Evolutionary conservation across 345 rosid genomes (phyloP), one percentile per base, ranked within the genome.

Genomic region (Aquilaria sinensis): DNA sequence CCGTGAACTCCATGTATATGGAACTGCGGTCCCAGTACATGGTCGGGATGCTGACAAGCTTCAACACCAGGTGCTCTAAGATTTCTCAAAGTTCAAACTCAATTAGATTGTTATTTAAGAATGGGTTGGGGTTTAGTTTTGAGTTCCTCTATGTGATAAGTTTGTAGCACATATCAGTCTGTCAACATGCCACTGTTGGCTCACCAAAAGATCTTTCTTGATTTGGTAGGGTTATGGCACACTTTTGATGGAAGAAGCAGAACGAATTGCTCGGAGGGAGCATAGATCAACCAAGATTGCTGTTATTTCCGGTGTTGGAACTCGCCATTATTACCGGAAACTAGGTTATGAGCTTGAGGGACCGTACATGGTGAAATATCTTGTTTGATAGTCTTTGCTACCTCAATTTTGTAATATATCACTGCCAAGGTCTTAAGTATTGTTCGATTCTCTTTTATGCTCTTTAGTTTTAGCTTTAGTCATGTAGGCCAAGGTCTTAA

Each of bases 1-100:
- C 51, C 97, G 99, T 16, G 99, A 95, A 76, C 99, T 95, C 77
- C 99, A 95, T 68, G 96, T 95, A n/a, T 95, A 91, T 69, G 99
- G 99, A 74, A 91, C 99, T 61, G 97, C 99, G 58, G 99, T 95
- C 68, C 99, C 99, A 31, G 97, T 95, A 68, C 99, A 95, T 65
- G 97, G 96, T 56, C 86, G 99, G 48, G 96, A 95, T 3, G 84
- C 93, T 55, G 97, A 91, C 71, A 95, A 95, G 75, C 78, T 91
- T 78, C 99, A 95, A 72, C 99, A 95, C 78, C 99, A 91, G 96
- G 99, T 88, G 79, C 67, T 43, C 2, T 12, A 41, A 37, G 9
- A 57, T 37, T 37, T 10, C 43, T 32, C 32, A 12, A 9, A 12
- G 11, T 43, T 47, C 32, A 53, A 64, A 52, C 13, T 8, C 33